These are phyloP conservation scores for Cadophora malorum DNA, from an alignment of 2,329 filamentous ascomycete species.

Conservation along the genomic window DNA sequence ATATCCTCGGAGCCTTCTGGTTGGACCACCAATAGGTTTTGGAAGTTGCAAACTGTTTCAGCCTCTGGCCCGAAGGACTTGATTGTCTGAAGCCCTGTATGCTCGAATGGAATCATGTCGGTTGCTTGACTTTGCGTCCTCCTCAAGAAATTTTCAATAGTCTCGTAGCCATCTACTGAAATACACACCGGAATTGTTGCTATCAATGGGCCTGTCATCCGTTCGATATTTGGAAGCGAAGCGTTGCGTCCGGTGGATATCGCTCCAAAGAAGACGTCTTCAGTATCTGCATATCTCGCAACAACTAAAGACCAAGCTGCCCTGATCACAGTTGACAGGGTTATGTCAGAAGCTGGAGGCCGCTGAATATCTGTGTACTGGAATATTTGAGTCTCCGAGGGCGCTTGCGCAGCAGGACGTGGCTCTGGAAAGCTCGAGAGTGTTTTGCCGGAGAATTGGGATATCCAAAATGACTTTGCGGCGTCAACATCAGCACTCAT, in stretches of 20 bases:
- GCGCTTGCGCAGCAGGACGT: background rate
- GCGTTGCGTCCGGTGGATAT: slow-evolving; percentile 50
- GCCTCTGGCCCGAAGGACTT: slow-evolving; percentile 23
- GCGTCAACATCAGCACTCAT: background rate
- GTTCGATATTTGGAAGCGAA: slow-evolving; percentile 47
- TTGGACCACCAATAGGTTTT: slow-evolving; percentile 34
- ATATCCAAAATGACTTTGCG: slow-evolving; percentile 11
- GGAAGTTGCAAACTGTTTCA: slow-evolving; percentile 26
- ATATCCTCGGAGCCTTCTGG: slow-evolving; percentile 17
- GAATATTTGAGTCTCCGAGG: slow-evolving; percentile 1
- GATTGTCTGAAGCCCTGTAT: slow-evolving; percentile 45
- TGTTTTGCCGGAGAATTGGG: slow-evolving; percentile 12
- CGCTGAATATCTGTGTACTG: slow-evolving; percentile 10
- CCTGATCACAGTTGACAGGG: slow-evolving; percentile 34
- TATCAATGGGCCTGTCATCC: slow-evolving; percentile 52
- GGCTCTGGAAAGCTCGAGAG: slow-evolving; percentile 15
- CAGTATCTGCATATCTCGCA: slow-evolving; percentile 48
- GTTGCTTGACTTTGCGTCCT: slow-evolving; percentile 53
- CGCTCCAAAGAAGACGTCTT: slow-evolving; percentile 52
- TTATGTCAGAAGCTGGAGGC: slow-evolving; percentile 22
- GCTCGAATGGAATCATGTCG: slow-evolving; percentile 58
- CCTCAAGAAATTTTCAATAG: slow-evolving; percentile 51
- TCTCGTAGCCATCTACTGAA: slow-evolving; percentile 40
- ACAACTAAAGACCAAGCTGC: slow-evolving; percentile 51
- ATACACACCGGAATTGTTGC: slow-evolving; percentile 51